Evolutionary conservation across 805 yeast genomes (phyloP), one percentile per base, ranked within the genome.

Genomic region (Lachancea meyersii): DNA sequence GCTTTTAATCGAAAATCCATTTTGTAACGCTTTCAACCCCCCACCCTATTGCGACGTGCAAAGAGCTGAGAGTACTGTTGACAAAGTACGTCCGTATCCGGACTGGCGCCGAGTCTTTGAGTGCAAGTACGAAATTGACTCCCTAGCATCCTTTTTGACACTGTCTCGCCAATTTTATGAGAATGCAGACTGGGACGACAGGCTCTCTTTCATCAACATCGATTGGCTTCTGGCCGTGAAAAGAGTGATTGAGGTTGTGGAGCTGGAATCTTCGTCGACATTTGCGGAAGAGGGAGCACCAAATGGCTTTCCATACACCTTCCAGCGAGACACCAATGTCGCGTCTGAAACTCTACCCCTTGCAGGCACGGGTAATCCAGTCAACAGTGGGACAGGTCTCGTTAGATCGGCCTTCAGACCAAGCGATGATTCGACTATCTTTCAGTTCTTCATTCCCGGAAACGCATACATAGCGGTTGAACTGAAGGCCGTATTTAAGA

Each of bases 21-120:
- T 85, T 61, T 87, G 96, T 63, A 87, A 87, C 62, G 96, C 96
- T 0, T 88, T 86, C 67, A 94, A 87, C 55, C 94, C 96, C 1
- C 96, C 96, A 0, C 58, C 57, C 0, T 67, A 66, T 21, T 56
- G 66, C 2, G 54, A 55, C 3, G 56, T 82, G 21, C 67, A 66
- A 32, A 67, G 68, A 30, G 78, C 75, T 23, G 63, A 71, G 1
- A 67, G 83, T 5, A 73, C 80, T 1, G 47, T 69, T 40, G 96
- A 88, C 57, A 56, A 62, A 4, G 95, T 87, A 4, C 58, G 53
- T 27, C 96, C 96, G 1, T 52, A 53, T 5, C 89, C 88, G 1
- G 77, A 83, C 46, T 84, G 88, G 79, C 59, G 60, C 14, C 68
- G 69, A 20, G 94, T 85, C 0, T 87, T 86, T 62, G 96, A 87